phyloP scores from a whole-genome alignment of 768 basidiomycete species.

The Collybiopsis confluens region DNA sequence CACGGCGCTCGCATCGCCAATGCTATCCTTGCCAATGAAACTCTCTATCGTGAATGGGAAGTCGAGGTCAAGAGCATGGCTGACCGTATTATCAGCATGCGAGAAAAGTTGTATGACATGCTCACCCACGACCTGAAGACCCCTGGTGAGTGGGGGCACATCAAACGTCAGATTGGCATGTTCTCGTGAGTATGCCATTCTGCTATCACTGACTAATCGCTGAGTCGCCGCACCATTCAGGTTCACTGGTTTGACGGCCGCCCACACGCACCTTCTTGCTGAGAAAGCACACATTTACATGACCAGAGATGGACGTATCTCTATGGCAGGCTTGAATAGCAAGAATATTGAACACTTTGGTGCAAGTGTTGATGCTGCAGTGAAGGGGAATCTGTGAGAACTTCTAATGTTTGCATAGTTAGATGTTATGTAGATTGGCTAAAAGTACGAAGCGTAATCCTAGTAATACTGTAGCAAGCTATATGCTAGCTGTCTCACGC shows the following conservation, averaged over 20 bases:
- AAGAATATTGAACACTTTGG: constrained; percentile 89
- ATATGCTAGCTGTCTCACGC: not conserved
- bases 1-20: constrained; percentile 86
- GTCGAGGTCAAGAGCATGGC: constrained; percentile 94
- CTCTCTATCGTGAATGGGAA: constrained; percentile 86
- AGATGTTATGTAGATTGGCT: not conserved
- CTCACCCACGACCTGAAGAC: constrained; percentile 79
- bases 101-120: constrained; percentile 75
- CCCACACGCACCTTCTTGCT: constrained; percentile 78
- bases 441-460: constrained; percentile 6
- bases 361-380: constrained; percentile 77
- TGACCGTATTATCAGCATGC: constrained; percentile 89
- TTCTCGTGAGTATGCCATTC: constrained; percentile 60
- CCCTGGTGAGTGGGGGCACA: constrained; percentile 93
- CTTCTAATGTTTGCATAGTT: not conserved
- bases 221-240: constrained; percentile 27
- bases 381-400: constrained; percentile 62
- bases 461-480: no score
- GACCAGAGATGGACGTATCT: constrained; percentile 91
- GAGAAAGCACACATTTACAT: constrained; percentile 90
- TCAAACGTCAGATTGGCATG: constrained; percentile 96
- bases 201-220: not conserved
- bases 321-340: constrained; percentile 87
- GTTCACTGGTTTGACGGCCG: constrained; percentile 80
- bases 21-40: constrained; percentile 71